Conservation (phyloP, 2,329 filamentous ascomycete species). For the Fusarium nygamai region DNA sequence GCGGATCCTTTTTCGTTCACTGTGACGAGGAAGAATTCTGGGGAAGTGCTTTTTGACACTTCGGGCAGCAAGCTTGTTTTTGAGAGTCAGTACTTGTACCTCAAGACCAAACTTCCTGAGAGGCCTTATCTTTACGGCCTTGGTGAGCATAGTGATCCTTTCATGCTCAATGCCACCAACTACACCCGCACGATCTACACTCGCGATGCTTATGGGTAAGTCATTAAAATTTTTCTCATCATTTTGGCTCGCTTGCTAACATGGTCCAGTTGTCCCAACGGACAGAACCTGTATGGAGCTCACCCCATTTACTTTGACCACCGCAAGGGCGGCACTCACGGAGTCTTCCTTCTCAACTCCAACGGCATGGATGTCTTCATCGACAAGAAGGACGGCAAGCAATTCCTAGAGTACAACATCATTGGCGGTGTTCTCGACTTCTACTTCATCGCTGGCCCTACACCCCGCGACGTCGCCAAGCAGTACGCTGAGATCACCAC, state of each 20-base stretch:
- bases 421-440: conserved; percentile 81
- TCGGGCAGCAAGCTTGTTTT: conserved; percentile 74
- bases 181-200: conserved; percentile 71
- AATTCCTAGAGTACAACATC: conserved; percentile 83
- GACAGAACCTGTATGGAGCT: conserved; percentile 75
- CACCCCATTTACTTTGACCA: conserved; percentile 83
- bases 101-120: conserved; percentile 75
- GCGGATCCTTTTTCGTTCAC: conserved; percentile 73
- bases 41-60: conserved; percentile 74
- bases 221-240: neutral
- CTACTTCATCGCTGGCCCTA: conserved; percentile 71
- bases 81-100: conserved; percentile 79
- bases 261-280: conserved; percentile 57
- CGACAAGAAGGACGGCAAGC: conserved; percentile 65
- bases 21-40: conserved; percentile 55
- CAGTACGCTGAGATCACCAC: conserved; percentile 69
- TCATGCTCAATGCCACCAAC: conserved; percentile 73
- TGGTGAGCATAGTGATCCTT: conserved; percentile 79
- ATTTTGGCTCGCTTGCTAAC: fast-evolving
- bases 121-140: conserved; percentile 80
- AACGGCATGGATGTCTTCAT: conserved; percentile 84
- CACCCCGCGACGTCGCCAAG: conserved; percentile 64
- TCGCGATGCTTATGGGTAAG: conserved; percentile 60
- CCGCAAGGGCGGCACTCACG: conserved; percentile 65
- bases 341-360: conserved; percentile 77